These are phyloP conservation scores for Erodium maritimum DNA, from an alignment of 345 rosid genomes.

Conservation along the genomic window DNA sequence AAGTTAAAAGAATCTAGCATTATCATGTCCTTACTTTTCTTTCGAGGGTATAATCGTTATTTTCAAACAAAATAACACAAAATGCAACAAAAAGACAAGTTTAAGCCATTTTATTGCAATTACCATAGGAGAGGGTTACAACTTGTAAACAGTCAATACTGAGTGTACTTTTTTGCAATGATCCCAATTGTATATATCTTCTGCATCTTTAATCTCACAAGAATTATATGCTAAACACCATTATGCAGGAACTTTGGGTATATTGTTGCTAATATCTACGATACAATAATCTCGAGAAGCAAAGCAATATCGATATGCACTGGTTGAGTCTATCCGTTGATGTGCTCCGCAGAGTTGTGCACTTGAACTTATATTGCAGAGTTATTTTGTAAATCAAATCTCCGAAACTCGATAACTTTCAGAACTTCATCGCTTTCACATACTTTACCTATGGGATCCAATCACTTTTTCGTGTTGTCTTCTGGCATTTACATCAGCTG, in stretches of 20 bases:
- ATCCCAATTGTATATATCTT: no score
- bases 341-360: constrained; percentile 44
- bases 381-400: constrained; percentile 50
- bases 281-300: neutral
- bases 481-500: constrained; percentile 32
- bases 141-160: no score
- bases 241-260: neutral
- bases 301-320: constrained; percentile 61
- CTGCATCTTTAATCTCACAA: neutral
- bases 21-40: no score
- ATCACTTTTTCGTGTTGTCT: constrained; percentile 18
- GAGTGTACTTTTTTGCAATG: no score
- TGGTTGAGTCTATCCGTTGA: constrained; percentile 49
- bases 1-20: no score
- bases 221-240: neutral
- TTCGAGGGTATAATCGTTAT: no score
- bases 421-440: neutral
- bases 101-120: no score
- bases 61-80: no score
- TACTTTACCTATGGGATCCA: constrained; percentile 34
- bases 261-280: neutral
- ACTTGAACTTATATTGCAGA: constrained; percentile 70
- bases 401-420: neutral
- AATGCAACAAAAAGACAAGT: no score
- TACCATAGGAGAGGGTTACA: no score